Conservation (phyloP, 2,329 filamentous ascomycete genomes). For the Apiospora arundinis region DNA sequence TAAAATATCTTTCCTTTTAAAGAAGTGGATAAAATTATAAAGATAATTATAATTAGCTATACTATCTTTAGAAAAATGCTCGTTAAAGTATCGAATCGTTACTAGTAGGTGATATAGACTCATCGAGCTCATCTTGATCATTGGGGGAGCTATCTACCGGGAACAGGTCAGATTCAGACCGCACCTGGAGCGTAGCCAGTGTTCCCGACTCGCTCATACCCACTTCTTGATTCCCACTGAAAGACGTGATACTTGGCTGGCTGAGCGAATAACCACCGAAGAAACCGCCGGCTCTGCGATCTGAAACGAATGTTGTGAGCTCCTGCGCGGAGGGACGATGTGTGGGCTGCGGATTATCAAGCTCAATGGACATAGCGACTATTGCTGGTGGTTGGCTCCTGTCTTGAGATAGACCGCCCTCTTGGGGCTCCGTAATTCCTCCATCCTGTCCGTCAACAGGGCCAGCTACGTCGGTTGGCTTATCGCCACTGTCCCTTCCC, state of each 20-base stretch:
- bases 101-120: background rate
- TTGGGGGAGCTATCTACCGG: background rate
- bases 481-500: background rate
- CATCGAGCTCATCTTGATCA: background rate
- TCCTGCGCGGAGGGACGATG: slow-evolving; percentile 1
- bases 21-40: background rate
- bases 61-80: background rate
- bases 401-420: background rate
- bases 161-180: background rate
- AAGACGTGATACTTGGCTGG: background rate
- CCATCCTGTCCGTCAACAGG: background rate
- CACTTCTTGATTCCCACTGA: background rate
- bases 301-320: background rate
- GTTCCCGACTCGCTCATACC: background rate
- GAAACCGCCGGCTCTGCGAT: background rate
- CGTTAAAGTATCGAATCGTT: background rate
- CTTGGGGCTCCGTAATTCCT: slow-evolving; percentile 3
- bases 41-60: background rate
- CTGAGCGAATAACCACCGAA: background rate
- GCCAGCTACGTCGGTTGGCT: background rate
- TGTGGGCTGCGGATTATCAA: slow-evolving; percentile 1
- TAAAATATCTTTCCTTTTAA: background rate
- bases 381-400: background rate
- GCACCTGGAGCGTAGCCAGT: background rate
- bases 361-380: background rate